phyloP scores from a whole-genome alignment of 2,329 filamentous ascomycete genomes.

The Mollisia scopiformis region DNA sequence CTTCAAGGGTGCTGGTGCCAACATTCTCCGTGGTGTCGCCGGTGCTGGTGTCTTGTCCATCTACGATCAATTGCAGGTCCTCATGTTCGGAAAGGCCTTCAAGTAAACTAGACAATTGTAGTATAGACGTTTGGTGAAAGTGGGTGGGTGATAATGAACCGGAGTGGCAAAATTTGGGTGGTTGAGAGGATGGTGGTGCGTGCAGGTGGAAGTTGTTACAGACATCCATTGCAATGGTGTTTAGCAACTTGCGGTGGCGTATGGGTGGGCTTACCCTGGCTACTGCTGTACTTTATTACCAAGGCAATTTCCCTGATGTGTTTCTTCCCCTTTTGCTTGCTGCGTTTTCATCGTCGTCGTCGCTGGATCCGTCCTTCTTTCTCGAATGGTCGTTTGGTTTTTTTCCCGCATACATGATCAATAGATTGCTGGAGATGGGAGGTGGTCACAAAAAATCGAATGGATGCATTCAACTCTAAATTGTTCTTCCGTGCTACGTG shows the following conservation, averaged over 20 bases:
- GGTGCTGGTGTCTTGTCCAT: constrained; percentile 99
- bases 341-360: constrained; percentile 29
- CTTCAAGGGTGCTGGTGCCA: constrained; percentile 99
- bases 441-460: constrained; percentile 19
- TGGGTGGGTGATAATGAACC: constrained; percentile 28
- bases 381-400: constrained; percentile 16
- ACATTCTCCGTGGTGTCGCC: constrained; percentile 99
- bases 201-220: constrained; percentile 37
- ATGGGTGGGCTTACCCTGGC: constrained; percentile 27
- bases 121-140: constrained; percentile 27
- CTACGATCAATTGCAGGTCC: constrained; percentile 99
- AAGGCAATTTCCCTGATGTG: constrained; percentile 40
- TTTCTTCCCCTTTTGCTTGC: constrained; percentile 35
- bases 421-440: constrained; percentile 15
- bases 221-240: constrained; percentile 39
- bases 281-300: constrained; percentile 43
- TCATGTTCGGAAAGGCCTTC: constrained; percentile 99
- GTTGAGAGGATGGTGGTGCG: constrained; percentile 27
- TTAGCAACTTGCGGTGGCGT: constrained; percentile 38
- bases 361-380: constrained; percentile 30
- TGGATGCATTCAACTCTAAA: constrained; percentile 18
- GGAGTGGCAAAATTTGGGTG: constrained; percentile 18
- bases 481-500: background rate
- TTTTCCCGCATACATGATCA: constrained; percentile 19
- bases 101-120: constrained; percentile 53